Percentiles rank a stretch among this genome's conserved stretches.
Evolutionary conservation across 805 yeast genomes (phyloP).

Genomic region (Torulaspora indica): DNA sequence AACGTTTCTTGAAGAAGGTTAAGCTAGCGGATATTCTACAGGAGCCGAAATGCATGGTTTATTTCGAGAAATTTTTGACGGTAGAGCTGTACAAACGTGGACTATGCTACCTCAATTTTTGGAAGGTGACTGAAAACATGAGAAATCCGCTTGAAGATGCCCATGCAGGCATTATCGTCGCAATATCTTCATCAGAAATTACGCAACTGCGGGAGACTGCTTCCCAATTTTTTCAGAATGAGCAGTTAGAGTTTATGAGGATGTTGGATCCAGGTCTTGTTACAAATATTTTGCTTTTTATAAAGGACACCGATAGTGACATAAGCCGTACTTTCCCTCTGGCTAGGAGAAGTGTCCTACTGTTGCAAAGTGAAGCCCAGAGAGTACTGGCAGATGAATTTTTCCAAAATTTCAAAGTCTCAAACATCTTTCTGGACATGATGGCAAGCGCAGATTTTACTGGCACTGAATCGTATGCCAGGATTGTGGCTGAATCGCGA

Average conservation of each 20-base stretch:
- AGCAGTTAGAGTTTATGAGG: slow-evolving; percentile 21
- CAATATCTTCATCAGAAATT: slow-evolving; percentile 19
- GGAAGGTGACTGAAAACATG: slow-evolving; percentile 62
- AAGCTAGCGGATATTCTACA: slow-evolving; percentile 19
- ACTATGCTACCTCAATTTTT: slow-evolving; percentile 47
- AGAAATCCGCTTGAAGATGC: slow-evolving; percentile 63
- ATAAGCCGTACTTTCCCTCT: slow-evolving; percentile 23
- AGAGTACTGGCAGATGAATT: slow-evolving; percentile 47
- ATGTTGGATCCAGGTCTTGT: slow-evolving; percentile 21
- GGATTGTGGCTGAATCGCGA: slow-evolving; percentile 18
- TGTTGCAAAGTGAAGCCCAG: slow-evolving; percentile 52
- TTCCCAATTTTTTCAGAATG: slow-evolving; percentile 14
- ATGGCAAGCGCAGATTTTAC: slow-evolving; percentile 43
- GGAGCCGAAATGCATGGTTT: slow-evolving; percentile 16
- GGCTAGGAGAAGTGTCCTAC: slow-evolving; percentile 58
- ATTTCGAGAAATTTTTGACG: slow-evolving; percentile 17
- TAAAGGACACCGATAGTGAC: slow-evolving; percentile 18
- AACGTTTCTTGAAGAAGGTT: slow-evolving; percentile 16
- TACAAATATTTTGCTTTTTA: slow-evolving; percentile 16
- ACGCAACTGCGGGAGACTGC: slow-evolving; percentile 29
- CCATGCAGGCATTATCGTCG: slow-evolving; percentile 31
- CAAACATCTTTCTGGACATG: slow-evolving; percentile 51
- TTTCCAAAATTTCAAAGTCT: slow-evolving; percentile 56
- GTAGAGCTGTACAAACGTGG: slow-evolving; percentile 11
- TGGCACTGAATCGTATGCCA: slow-evolving; percentile 26